These are phyloP conservation scores for Daldinia concentrica DNA, from an alignment of 495 filamentous ascomycete species.

Conservation along the genomic window DNA sequence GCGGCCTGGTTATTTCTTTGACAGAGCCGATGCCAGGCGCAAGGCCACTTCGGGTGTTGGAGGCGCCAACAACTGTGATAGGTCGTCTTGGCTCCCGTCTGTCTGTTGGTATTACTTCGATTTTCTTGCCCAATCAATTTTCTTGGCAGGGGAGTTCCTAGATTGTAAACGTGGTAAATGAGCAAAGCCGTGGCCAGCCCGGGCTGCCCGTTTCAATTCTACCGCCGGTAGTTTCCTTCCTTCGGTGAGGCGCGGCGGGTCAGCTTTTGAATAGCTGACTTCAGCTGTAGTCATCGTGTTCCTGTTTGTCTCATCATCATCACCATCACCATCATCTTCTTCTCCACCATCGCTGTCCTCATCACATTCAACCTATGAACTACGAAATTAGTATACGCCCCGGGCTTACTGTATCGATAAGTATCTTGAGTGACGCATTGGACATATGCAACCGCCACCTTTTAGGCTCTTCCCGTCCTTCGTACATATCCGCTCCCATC, in stretches of 20 bases:
- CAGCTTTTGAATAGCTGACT: slow-evolving; percentile 7
- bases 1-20: slow-evolving; percentile 14
- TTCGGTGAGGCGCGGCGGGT: slow-evolving; percentile 6
- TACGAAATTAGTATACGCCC: slow-evolving; percentile 20
- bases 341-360: slow-evolving; percentile 15
- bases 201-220: slow-evolving; percentile 26
- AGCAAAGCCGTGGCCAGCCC: slow-evolving; percentile 32
- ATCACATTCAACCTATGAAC: slow-evolving; percentile 18
- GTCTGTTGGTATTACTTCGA: slow-evolving; percentile 12
- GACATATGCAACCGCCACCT: slow-evolving; percentile 42
- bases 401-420: slow-evolving; percentile 38
- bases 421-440: slow-evolving; percentile 36
- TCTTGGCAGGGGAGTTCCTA: slow-evolving; percentile 36
- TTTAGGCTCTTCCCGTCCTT: slow-evolving; percentile 47
- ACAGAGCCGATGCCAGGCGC: slow-evolving; percentile 35
- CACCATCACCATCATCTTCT: slow-evolving; percentile 13
- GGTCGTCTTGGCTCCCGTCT: slow-evolving; percentile 10
- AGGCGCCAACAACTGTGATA: slow-evolving; percentile 20
- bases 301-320: neutral
- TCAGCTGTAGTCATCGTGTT: slow-evolving; percentile 12
- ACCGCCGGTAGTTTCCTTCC: slow-evolving; percentile 11
- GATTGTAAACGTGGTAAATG: slow-evolving; percentile 29
- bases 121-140: slow-evolving; percentile 24
- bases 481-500: slow-evolving; percentile 47
- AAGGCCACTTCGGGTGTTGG: slow-evolving; percentile 28